phyloP scores from a whole-genome alignment of 768 basidiomycete genomes.

The Austroboletus eburneus region DNA sequence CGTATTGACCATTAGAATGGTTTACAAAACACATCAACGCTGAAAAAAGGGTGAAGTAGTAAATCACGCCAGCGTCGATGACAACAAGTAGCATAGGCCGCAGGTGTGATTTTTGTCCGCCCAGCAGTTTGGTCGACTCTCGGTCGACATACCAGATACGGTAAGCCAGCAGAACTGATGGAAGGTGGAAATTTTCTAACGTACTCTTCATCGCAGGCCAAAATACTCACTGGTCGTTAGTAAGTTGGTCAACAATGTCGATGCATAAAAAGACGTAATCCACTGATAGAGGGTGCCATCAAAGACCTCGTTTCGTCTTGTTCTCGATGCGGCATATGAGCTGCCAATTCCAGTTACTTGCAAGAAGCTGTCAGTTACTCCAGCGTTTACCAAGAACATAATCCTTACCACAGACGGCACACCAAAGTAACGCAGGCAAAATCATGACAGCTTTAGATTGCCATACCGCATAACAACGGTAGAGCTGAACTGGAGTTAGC shows the following conservation, averaged over 20 bases:
- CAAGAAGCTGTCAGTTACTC: background rate
- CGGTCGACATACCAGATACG: slow-evolving; percentile 31
- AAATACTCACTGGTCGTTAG: slow-evolving; percentile 26
- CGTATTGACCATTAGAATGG: slow-evolving; percentile 30
- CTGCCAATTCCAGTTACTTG: slow-evolving; percentile 19
- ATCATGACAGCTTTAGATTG: slow-evolving; percentile 24
- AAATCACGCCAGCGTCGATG: slow-evolving; percentile 37
- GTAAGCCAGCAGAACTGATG: slow-evolving; percentile 25
- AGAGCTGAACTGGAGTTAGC: slow-evolving; percentile 17
- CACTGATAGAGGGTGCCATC: slow-evolving; percentile 23
- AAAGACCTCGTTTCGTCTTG: slow-evolving; percentile 23
- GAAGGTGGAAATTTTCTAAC: background rate
- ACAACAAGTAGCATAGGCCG: slow-evolving; percentile 26
- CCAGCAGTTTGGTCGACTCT: slow-evolving; percentile 10
- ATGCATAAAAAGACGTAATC: slow-evolving; percentile 33
- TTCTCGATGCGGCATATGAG: slow-evolving; percentile 12
- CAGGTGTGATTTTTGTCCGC: slow-evolving; percentile 5
- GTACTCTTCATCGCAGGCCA: background rate
- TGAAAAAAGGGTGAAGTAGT: slow-evolving; percentile 33
- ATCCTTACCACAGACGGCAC: slow-evolving; percentile 19
- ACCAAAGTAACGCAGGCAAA: slow-evolving; percentile 14
- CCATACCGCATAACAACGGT: slow-evolving; percentile 32
- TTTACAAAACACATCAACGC: slow-evolving; percentile 29
- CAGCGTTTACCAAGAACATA: background rate
- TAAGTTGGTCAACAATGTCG: slow-evolving; percentile 32